Base-by-base conservation (phyloP, 768 basidiomycete genomes). In the Phaeolepiota aurea region DNA sequence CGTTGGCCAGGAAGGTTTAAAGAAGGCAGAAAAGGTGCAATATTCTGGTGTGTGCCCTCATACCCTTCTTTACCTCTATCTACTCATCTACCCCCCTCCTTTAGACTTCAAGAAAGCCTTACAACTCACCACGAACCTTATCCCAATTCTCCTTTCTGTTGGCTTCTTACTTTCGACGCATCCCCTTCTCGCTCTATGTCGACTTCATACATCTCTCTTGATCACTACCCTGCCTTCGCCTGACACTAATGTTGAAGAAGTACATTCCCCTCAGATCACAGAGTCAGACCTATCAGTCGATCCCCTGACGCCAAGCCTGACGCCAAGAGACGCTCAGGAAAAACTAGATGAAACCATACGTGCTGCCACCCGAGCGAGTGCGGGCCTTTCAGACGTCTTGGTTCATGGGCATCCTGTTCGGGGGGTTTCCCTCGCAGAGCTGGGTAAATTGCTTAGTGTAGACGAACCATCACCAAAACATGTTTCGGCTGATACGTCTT, bases 381-480 rank as follows among this genome's bases (percentile, higher is more conserved):
- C 69, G 0, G 90, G 81, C 1, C 51, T 89, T 3, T 54, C 60
- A 3, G 57, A 54, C 10, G 54, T 87, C 2, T 69, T 89, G 13
- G 58, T 64, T 0, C 56, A 64, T 7, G 85, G 84, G 1, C 91
- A 94, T 55, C 90, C 92, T 0, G 72, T 84, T 1, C 71, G 86
- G 1, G 87, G 76, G 0, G 63, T 93, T 16, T 78, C 84, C 3
- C 62, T 82, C 5, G 79, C 82, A 2, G 90, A 93, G 55, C 66
- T 88, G 4, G 89, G 86, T 0, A 92, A 90, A 61, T 62, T 91
- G 4, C 67, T 92, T 4, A 76, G 77, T 0, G 82, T 90, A 0
- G 86, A 90, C 49, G 87, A 89, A 53, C 80, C 79, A 0, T 56
- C 60, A 2, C 74, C 77, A 2, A 56, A 55, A 1, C 44, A 50